phyloP scores from a whole-genome alignment of 306 rosid genomes.

The Dryas drummondii region DNA sequence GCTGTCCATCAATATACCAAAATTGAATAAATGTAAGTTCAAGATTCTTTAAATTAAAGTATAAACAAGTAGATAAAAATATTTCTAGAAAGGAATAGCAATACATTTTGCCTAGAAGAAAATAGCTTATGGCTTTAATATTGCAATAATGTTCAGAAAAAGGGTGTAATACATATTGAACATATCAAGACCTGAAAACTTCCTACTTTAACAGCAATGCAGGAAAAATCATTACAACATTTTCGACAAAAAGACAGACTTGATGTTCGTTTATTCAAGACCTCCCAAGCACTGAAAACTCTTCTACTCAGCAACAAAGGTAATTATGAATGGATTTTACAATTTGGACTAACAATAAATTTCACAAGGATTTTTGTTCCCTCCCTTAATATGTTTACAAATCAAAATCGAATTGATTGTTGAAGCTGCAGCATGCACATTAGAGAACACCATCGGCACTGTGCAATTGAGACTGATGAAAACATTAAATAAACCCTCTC shows the following conservation, averaged over 20 bases:
- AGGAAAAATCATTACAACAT: conserved; percentile 31
- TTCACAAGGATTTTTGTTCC: conserved; percentile 24
- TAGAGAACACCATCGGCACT: conserved; percentile 24
- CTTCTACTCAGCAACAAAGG: conserved; percentile 26
- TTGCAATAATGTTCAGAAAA: not conserved
- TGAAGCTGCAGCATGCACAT: conserved; percentile 41
- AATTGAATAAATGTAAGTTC: too few relatives aligned
- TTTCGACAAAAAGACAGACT: conserved; percentile 33
- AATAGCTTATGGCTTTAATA: not conserved
- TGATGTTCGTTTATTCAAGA: conserved; percentile 37
- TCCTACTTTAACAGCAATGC: not conserved
- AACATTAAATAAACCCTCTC: conserved; percentile 27
- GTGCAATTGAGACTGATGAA: conserved; percentile 29
- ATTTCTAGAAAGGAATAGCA: too few relatives aligned
- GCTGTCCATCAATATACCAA: too few relatives aligned
- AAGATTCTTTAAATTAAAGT: too few relatives aligned
- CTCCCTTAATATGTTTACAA: conserved; percentile 26
- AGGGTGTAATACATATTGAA: not conserved
- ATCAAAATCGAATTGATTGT: conserved; percentile 42
- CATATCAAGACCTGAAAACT: not conserved
- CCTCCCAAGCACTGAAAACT: conserved; percentile 26
- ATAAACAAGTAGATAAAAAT: too few relatives aligned
- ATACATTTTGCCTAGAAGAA: not conserved
- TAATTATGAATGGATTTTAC: conserved; percentile 46
- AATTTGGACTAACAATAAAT: conserved; percentile 27